Conservation (phyloP, 2,329 filamentous ascomycete species). For the Cladosporium oxysporum region DNA sequence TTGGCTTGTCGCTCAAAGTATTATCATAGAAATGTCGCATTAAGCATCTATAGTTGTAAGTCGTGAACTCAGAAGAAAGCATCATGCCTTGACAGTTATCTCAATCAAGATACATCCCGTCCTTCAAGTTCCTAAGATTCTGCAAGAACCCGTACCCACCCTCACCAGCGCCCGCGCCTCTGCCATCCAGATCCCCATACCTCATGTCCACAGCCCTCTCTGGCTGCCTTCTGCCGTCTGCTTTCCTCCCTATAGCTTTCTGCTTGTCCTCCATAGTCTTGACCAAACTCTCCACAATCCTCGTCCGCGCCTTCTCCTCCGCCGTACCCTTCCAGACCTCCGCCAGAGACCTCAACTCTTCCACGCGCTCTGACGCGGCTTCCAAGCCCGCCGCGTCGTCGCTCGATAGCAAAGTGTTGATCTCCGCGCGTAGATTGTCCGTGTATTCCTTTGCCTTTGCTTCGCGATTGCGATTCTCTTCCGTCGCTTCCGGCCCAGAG, state of each 20-base stretch:
- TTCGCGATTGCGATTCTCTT: slow-evolving; percentile 67
- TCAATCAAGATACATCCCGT: slow-evolving; percentile 55
- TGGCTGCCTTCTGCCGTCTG: slow-evolving; percentile 18
- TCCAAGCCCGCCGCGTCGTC: slow-evolving; percentile 66
- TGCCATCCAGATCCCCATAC: slow-evolving; percentile 16
- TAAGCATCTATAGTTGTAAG: too few species aligned
- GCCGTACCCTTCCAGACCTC: slow-evolving; percentile 93
- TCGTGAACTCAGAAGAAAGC: too few species aligned
- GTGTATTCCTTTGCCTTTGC: slow-evolving; percentile 85
- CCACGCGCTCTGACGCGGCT: slow-evolving; percentile 71
- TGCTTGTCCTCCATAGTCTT: slow-evolving; percentile 78
- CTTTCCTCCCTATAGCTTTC: slow-evolving; percentile 43
- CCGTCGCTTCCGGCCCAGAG: slow-evolving; percentile 69
- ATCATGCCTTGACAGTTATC: too few species aligned
- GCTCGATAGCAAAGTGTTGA: slow-evolving; percentile 63
- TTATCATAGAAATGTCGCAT: too few species aligned
- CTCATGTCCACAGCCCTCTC: slow-evolving; percentile 17
- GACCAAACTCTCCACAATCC: slow-evolving; percentile 78
- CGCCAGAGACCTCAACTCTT: slow-evolving; percentile 73
- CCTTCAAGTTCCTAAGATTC: slow-evolving; percentile 54
- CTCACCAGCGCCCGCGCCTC: slow-evolving; percentile 41
- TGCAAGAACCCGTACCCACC: slow-evolving; percentile 54
- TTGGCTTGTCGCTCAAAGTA: too few species aligned
- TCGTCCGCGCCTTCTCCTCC: slow-evolving; percentile 81
- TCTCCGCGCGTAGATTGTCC: slow-evolving; percentile 68